phyloP scores from a whole-genome alignment of 78 protist genomes.

The Diacronema lutheri region DNA sequence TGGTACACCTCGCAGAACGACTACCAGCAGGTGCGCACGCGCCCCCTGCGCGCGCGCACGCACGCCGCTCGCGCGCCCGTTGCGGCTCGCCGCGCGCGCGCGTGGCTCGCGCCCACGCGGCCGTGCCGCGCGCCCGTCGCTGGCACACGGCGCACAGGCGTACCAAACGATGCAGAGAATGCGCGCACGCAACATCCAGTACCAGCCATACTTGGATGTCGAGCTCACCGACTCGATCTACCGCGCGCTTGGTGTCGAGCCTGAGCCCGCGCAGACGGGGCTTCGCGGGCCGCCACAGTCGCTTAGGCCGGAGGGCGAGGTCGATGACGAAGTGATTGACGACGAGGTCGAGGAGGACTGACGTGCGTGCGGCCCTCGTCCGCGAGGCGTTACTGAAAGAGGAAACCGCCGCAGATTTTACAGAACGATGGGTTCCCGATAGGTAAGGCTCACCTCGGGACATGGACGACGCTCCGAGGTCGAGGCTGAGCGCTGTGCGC shows the following conservation, averaged over 20 bases:
- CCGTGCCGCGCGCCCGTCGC: not conserved
- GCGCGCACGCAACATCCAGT: conserved; percentile 15
- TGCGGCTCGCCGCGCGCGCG: too few species aligned
- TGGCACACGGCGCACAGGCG: not conserved
- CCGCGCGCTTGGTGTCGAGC: not conserved
- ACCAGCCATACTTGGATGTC: conserved; percentile 2
- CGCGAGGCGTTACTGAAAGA: too few species aligned
- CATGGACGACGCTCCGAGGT: too few species aligned
- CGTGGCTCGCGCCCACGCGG: too few species aligned
- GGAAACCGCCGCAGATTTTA: too few species aligned
- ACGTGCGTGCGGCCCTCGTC: too few species aligned
- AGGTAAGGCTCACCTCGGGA: too few species aligned
- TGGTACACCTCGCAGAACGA: conserved; percentile 18
- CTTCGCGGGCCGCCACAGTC: too few species aligned
- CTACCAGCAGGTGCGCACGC: not conserved
- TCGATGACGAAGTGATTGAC: not conserved
- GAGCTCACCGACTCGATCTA: not conserved
- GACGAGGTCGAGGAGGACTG: not conserved
- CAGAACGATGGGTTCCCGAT: too few species aligned
- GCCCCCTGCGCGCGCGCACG: too few species aligned
- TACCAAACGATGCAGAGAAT: conserved; percentile 37
- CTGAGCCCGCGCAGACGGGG: not conserved
- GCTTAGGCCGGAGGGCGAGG: not conserved
- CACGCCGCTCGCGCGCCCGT: too few species aligned
- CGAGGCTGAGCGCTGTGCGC: too few species aligned